phyloP scores from a whole-genome alignment of 2,329 filamentous ascomycete genomes.

The Phialophora expanda region DNA sequence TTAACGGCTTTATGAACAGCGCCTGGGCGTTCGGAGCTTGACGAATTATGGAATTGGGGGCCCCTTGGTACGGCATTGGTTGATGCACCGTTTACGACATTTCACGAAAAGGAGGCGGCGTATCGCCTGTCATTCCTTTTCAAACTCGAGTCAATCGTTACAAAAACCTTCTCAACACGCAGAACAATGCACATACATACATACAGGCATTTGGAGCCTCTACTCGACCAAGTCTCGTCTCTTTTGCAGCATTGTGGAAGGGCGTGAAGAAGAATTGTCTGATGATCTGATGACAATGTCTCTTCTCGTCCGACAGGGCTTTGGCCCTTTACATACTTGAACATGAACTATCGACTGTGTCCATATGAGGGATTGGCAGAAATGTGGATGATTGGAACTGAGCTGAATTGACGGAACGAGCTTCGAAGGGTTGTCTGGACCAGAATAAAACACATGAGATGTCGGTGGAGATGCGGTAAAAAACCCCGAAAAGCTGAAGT shows the following conservation, averaged over 20 bases:
- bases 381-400: conserved; percentile 11
- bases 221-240: conserved; percentile 2
- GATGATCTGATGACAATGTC: background rate
- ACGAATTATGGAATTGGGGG: conserved; percentile 26
- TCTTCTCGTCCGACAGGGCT: background rate
- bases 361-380: conserved; percentile 16
- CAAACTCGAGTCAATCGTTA: conserved; percentile 25
- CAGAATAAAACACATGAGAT: conserved; percentile 7
- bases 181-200: conserved; percentile 2
- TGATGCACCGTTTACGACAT: conserved; percentile 31
- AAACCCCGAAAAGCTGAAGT: background rate
- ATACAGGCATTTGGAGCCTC: conserved; percentile 7
- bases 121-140: conserved; percentile 11
- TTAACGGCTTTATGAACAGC: conserved; percentile 35
- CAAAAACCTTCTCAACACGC: conserved; percentile 1
- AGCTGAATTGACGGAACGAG: conserved; percentile 18
- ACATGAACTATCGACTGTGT: conserved; percentile 19
- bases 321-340: conserved; percentile 5
- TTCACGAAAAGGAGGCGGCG: conserved; percentile 19
- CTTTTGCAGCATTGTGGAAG: conserved; percentile 12
- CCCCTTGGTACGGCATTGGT: conserved; percentile 15
- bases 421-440: conserved; percentile 5
- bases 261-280: conserved; percentile 4
- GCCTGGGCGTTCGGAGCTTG: conserved; percentile 26
- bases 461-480: background rate